Base-by-base conservation (phyloP, 805 yeast species). In the Ogataea populi-albae region DNA sequence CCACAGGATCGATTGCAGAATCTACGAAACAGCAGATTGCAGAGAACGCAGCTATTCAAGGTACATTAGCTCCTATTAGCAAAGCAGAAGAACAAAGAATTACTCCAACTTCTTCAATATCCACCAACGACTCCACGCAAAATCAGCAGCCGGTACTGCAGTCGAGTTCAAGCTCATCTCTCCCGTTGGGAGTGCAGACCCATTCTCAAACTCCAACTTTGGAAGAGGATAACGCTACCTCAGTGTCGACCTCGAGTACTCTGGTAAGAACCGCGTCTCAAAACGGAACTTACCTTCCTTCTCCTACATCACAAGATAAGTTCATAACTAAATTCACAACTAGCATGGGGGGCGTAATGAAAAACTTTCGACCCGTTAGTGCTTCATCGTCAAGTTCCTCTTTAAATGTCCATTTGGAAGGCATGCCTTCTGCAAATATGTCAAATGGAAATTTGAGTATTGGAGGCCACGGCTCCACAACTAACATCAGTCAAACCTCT, bases 341-440 rank as follows among this genome's bases (percentile, higher is more conserved):
- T 6, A 52, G 65, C 37, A 46, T 62, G 45, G 62, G 59, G 4
- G 64, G 62, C 0, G 65, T 60, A 2, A 58, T 62, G 57, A 62
- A 61, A 38, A 57, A 35, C 23, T 53, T 62, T 17, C 43, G 63
- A 12, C 62, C 65, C 4, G 34, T 54, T 3, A 61, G 64, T 24
- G 55, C 50, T 9, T 56, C 64, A 1, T 50, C 62, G 2, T 60
- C 64, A 2, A 45, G 55, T 11, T 53, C 61, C 1, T 61, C 66
- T 12, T 40, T 61, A 22, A 49, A 43, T 27, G 35, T 37, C 3
- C 50, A 44, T 25, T 17, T 43, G 17, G 50, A 41, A 5, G 34
- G 31, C 4, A 16, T 40, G 17, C 16, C 23, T n/a, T 17, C 40
- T 3, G 15, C 45, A 14, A 22, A 20, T 17, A 19, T 34, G 11